phyloP scores from a whole-genome alignment of 805 yeast genomes.

The Saccharomycopsis babjevae region DNA sequence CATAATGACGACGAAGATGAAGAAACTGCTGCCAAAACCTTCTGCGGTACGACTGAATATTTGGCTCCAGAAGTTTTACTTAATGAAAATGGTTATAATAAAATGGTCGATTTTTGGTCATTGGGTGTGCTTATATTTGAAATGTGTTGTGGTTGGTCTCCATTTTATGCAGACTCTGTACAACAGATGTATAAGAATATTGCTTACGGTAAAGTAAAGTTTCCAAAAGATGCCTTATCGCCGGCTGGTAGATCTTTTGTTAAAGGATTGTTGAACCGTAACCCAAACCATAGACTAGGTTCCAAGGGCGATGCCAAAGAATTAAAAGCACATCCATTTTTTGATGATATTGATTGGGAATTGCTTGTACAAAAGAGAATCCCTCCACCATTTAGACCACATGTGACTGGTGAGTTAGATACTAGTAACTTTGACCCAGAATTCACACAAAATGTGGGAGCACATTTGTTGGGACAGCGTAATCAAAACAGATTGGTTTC shows the following conservation, averaged over 20 bases:
- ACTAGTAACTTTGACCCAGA: slow-evolving; percentile 97
- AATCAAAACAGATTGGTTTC: slow-evolving; percentile 8
- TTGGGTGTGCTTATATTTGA: slow-evolving; percentile 93
- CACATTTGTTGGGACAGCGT: slow-evolving; percentile 37
- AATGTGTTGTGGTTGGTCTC: slow-evolving; percentile 99
- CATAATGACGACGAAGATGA: slow-evolving; percentile 43
- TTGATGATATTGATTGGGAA: slow-evolving; percentile 87
- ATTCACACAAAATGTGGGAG: slow-evolving; percentile 85
- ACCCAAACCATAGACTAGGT: slow-evolving; percentile 92
- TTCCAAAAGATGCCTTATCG: slow-evolving; percentile 90
- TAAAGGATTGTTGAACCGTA: slow-evolving; percentile 87
- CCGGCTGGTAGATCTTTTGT: slow-evolving; percentile 93
- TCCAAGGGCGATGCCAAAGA: slow-evolving; percentile 88
- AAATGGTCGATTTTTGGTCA: slow-evolving; percentile 99
- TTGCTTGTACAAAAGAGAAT: slow-evolving; percentile 65
- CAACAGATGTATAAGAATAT: slow-evolving; percentile 99
- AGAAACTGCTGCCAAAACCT: slow-evolving; percentile 71
- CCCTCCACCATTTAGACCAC: slow-evolving; percentile 97
- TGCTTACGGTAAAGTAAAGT: slow-evolving; percentile 95
- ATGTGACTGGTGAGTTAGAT: slow-evolving; percentile 80
- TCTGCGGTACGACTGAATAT: slow-evolving; percentile 97
- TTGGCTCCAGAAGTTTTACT: slow-evolving; percentile 93
- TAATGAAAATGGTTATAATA: slow-evolving; percentile 94
- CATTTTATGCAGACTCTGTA: slow-evolving; percentile 86
- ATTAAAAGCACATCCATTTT: slow-evolving; percentile 84